Percentiles rank a stretch among this genome's conserved stretches.
phyloP scores from a whole-genome alignment of 345 rosid species.

The Rubroshorea leprosula region DNA sequence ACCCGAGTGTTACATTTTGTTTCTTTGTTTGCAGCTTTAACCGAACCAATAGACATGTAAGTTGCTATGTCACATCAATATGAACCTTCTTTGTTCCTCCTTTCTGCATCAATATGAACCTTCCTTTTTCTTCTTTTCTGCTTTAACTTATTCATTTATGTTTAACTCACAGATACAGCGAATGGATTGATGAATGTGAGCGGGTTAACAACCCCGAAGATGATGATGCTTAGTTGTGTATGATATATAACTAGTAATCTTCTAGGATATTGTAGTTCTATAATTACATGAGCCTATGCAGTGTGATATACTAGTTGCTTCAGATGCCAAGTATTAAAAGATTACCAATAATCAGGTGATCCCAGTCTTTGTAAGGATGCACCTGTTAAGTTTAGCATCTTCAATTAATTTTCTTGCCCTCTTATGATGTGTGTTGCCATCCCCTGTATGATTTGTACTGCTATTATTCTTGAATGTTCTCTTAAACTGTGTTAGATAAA shows the following conservation, averaged over 20 bases:
- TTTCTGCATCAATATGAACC: not conserved
- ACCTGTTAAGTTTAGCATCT: too few relatives aligned
- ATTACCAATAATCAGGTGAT: not conserved
- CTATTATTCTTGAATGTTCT: too few relatives aligned
- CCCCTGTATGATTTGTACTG: too few relatives aligned
- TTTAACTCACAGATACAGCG: conserved; percentile 63
- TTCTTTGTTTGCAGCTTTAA: conserved; percentile 58
- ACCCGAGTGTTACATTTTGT: conserved; percentile 3
- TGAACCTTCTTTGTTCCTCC: not conserved
- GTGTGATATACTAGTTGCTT: not conserved
- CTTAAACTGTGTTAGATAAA: too few relatives aligned
- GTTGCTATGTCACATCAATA: conserved; percentile 15
- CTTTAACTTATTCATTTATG: not conserved
- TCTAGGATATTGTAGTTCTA: not conserved
- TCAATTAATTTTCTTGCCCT: too few relatives aligned
- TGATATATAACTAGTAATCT: not conserved
- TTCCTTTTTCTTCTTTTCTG: not conserved
- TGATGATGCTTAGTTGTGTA: conserved; percentile 29
- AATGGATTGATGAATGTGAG: conserved; percentile 98
- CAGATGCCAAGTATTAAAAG: not conserved
- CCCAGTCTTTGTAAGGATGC: too few relatives aligned
- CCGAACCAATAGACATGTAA: conserved; percentile 93
- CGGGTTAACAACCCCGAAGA: conserved; percentile 64
- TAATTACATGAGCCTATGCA: not conserved
- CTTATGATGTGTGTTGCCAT: too few relatives aligned